Percentiles rank a stretch among this genome's conserved stretches.
Evolutionary conservation across 495 filamentous ascomycete species (phyloP).

Genomic region (Bacidia gigantensis): DNA sequence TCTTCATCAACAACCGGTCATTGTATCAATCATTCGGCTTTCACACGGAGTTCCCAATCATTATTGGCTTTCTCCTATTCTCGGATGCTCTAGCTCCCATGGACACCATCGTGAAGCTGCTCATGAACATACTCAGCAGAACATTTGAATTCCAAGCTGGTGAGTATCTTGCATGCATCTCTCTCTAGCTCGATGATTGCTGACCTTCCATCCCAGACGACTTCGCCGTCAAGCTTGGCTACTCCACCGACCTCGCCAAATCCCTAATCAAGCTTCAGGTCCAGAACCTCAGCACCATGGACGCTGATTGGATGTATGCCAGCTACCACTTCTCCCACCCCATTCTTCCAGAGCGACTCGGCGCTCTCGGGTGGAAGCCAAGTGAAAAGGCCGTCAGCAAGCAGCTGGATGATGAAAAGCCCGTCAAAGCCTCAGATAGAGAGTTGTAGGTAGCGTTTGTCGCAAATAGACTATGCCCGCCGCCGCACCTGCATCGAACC

Average conservation of each 20-base stretch:
- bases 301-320: conserved; percentile 94
- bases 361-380: conserved; percentile 72
- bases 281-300: conserved; percentile 96
- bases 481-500: neutral
- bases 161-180: conserved; percentile 23
- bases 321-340: conserved; percentile 98
- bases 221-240: conserved; percentile 80
- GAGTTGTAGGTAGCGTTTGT: conserved; percentile 34
- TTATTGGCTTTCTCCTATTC: conserved; percentile 94
- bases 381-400: conserved; percentile 39
- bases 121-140: conserved; percentile 92
- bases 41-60: conserved; percentile 68
- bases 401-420: conserved; percentile 37
- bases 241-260: conserved; percentile 66
- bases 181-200: conserved; percentile 3
- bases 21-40: conserved; percentile 89
- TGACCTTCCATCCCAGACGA: conserved; percentile 34
- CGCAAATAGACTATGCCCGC: neutral
- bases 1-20: conserved; percentile 90
- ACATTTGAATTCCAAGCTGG: conserved; percentile 93
- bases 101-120: conserved; percentile 79
- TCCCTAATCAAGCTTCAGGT: conserved; percentile 95
- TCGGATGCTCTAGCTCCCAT: conserved; percentile 84
- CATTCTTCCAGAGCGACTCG: conserved; percentile 83
- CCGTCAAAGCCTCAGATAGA: conserved; percentile 42